These are phyloP conservation scores for Lolium rigidum DNA, from an alignment of 176 grass and related monocot genomes.

Conservation along the genomic window DNA sequence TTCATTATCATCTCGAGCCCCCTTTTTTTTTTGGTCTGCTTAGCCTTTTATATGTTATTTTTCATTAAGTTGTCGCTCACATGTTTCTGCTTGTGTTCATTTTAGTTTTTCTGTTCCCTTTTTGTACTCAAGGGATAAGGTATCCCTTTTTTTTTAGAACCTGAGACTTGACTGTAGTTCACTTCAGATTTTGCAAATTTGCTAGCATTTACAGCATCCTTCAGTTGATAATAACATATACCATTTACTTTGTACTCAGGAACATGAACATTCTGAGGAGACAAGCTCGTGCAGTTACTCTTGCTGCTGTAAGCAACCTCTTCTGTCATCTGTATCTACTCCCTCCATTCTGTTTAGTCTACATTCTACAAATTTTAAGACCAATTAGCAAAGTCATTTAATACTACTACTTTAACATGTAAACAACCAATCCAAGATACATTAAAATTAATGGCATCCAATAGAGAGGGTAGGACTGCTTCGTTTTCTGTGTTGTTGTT, in stretches of 20 bases:
- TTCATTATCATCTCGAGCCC: not conserved
- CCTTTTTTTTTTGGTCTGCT: not conserved
- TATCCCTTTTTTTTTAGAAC: not conserved
- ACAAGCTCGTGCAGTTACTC: slow-evolving; percentile 58
- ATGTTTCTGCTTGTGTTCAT: slow-evolving; percentile 5
- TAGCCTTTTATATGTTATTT: slow-evolving; percentile 18
- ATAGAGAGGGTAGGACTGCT: too few relatives aligned
- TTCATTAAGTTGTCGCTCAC: not conserved
- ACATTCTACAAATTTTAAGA: too few relatives aligned
- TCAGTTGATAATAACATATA: slow-evolving; percentile 26
- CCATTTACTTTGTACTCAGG: slow-evolving; percentile 57
- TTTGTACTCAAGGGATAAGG: not conserved
- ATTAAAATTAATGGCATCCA: too few relatives aligned
- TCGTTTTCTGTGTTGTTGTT: too few relatives aligned
- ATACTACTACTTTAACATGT: too few relatives aligned
- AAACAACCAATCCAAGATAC: too few relatives aligned
- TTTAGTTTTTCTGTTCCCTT: not conserved
- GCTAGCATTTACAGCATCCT: slow-evolving; percentile 1
- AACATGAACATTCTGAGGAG: slow-evolving; percentile 88
- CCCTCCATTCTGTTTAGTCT: too few relatives aligned
- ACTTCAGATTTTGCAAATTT: not conserved
- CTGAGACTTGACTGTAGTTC: slow-evolving; percentile 1
- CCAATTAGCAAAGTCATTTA: too few relatives aligned
- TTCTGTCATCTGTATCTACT: slow-evolving; percentile 20
- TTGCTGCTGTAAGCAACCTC: slow-evolving; percentile 85